Evolutionary conservation across 2,329 filamentous ascomycete species (phyloP).

Genomic region (Colletotrichum camelliae): DNA sequence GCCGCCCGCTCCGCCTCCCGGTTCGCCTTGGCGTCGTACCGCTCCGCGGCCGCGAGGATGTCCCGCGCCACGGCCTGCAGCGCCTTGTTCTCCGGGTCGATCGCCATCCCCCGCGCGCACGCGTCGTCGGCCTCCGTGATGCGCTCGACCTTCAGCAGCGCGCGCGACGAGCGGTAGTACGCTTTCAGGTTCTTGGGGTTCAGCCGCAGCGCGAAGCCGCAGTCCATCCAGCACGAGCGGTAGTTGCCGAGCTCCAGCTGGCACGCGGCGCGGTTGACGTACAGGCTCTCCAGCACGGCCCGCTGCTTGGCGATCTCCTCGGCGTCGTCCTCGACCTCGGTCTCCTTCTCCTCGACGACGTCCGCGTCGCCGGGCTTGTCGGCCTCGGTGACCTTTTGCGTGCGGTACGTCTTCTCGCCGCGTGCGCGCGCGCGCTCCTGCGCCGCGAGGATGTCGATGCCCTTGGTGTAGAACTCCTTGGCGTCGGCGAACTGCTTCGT

Average conservation of each 20-base stretch:
- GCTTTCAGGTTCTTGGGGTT: conserved; percentile 88
- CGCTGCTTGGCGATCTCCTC: conserved; percentile 67
- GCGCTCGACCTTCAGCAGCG: conserved; percentile 80
- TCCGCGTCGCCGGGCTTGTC: conserved; percentile 35
- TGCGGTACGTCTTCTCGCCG: conserved; percentile 31
- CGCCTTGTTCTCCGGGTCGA: conserved; percentile 74
- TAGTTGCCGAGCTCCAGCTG: conserved; percentile 90
- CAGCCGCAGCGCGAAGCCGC: conserved; percentile 77
- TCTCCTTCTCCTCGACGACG: conserved; percentile 38
- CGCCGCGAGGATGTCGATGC: conserved; percentile 71
- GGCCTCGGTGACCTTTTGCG: conserved; percentile 20
- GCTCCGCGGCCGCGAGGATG: conserved; percentile 63
- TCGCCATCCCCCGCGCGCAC: conserved; percentile 71
- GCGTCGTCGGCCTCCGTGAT: conserved; percentile 82
- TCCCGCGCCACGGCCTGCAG: conserved; percentile 68
- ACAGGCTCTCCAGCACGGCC: conserved; percentile 74
- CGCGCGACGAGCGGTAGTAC: conserved; percentile 82
- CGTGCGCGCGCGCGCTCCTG: conserved; percentile 63
- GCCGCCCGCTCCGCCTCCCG: conserved; percentile 61
- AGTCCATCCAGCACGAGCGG: conserved; percentile 84
- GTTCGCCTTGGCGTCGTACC: conserved; percentile 58
- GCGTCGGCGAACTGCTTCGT: conserved; percentile 79
- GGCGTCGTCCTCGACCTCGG: conserved; percentile 55
- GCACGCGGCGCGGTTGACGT: conserved; percentile 88
- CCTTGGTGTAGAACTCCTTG: conserved; percentile 90